Evolutionary conservation across 495 filamentous ascomycete genomes (phyloP).

Genomic region (Parmelia sp.): DNA sequence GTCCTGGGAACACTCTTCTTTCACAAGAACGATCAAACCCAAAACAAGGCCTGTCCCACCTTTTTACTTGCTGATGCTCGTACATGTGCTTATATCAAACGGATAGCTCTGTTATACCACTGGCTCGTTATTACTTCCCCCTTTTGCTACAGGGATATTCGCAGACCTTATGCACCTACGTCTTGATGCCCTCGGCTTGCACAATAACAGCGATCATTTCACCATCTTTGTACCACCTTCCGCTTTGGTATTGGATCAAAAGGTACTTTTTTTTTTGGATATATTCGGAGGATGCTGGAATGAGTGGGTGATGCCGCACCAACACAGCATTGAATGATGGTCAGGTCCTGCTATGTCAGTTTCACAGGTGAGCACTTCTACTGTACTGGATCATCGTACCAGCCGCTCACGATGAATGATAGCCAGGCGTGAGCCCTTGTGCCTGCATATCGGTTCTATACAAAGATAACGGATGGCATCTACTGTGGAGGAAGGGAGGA

Average conservation of each 20-base stretch:
- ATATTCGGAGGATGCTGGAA: neutral
- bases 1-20: neutral
- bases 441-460: conserved; percentile 37
- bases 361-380: too few relatives aligned
- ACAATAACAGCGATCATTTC: neutral
- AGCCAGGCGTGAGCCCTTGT: conserved; percentile 4
- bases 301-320: neutral
- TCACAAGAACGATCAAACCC: neutral
- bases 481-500: conserved; percentile 25
- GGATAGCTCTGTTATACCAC: neutral
- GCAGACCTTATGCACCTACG: neutral
- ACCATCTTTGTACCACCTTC: neutral
- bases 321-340: neutral
- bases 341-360: too few relatives aligned
- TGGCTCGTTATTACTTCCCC: neutral
- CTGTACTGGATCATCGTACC: too few relatives aligned
- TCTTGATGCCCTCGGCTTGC: neutral
- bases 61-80: neutral
- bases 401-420: conserved; percentile 23
- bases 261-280: neutral
- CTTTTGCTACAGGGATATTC: neutral
- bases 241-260: neutral
- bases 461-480: conserved; percentile 38
- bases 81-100: neutral
- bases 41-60: neutral